Evolutionary conservation across 257 asterid species (phyloP), one percentile per base, ranked within the genome.

Genomic region (Prunella vulgaris): DNA sequence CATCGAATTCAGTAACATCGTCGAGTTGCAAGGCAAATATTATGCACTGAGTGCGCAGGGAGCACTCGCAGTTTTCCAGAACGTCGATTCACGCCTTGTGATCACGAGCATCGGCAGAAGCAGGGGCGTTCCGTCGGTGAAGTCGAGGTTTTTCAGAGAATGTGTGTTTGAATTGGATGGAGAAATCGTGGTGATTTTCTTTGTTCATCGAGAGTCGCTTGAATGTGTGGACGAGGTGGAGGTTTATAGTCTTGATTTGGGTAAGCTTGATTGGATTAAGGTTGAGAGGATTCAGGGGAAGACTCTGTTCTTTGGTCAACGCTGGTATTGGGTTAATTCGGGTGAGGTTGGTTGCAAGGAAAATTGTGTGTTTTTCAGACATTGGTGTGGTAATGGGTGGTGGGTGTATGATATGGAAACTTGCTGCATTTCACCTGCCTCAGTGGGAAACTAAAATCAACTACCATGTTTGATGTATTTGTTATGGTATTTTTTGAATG

Each of bases 331-430:
- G 42, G 73, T 72, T 25, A n/a, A 40, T 64, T 76, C 79, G 12
- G 62, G 60, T 48, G 53, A 75, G 68, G 66, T 69, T 52, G 83
- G 84, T 2, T 74, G 79, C 63, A 77, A 53, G 64, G 75, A 46
- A 0, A 70, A 77, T 68, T 78, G 56, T 70, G 65, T 83, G 14
- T 77, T 65, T 57, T 83, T 80, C 57, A 74, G 44, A 15, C 69
- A 70, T 32, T 22, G 10, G 0, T 7, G 17, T 4, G 60, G 18
- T 37, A 70, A 72, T 75, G 72, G 53, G 15, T 80, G 81, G 84
- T 64, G 75, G 78, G 44, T 37, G 27, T 80, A 64, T 80, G 75
- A 83, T 21, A 58, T 74, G 83, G 64, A 44, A 66, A 74, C 21
- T 24, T 13, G 66, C 10, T 71, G 62, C 73, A 74, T 76, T 32